phyloP scores from a whole-genome alignment of 176 grass and related monocot species.

The Bothriochloa decipiens region DNA sequence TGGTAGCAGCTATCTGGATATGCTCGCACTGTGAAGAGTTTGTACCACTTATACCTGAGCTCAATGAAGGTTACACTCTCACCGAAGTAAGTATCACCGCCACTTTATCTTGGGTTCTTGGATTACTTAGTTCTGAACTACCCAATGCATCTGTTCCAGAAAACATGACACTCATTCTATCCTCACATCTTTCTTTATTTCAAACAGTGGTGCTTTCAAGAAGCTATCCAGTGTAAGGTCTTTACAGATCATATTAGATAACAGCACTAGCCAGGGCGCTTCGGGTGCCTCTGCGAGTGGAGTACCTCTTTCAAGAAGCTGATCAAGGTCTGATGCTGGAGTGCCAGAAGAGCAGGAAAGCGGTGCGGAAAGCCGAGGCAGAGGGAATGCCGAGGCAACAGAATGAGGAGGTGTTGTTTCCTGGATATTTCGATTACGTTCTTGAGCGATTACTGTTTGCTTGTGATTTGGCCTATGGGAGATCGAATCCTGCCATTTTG shows the following conservation, averaged over 20 bases:
- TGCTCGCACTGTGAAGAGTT: constrained; percentile 29
- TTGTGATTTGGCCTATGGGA: not conserved
- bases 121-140: constrained; percentile 21
- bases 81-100: constrained; percentile 31
- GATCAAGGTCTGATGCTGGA: no score
- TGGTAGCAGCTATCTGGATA: constrained; percentile 43
- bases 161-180: constrained; percentile 3
- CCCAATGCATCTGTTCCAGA: constrained; percentile 21
- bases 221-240: not conserved
- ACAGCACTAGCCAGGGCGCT: constrained; percentile 15
- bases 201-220: constrained; percentile 34
- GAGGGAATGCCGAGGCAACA: no score
- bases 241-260: constrained; percentile 26
- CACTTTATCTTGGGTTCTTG: constrained; percentile 9
- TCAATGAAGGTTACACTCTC: not conserved
- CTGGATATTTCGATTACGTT: not conserved
- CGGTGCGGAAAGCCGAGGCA: no score
- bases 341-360: no score
- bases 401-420: not conserved
- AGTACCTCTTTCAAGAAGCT: constrained; percentile 5
- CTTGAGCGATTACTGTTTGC: not conserved
- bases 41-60: not conserved
- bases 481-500: no score
- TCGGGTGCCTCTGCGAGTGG: constrained; percentile 34
- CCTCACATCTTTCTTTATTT: not conserved